A percentile compares a stretch with the other conserved stretches of the same genome.
Evolutionary conservation across 1,284 basidiomycete genomes (phyloP).

Genomic region (Moesziomyces antarcticus): DNA sequence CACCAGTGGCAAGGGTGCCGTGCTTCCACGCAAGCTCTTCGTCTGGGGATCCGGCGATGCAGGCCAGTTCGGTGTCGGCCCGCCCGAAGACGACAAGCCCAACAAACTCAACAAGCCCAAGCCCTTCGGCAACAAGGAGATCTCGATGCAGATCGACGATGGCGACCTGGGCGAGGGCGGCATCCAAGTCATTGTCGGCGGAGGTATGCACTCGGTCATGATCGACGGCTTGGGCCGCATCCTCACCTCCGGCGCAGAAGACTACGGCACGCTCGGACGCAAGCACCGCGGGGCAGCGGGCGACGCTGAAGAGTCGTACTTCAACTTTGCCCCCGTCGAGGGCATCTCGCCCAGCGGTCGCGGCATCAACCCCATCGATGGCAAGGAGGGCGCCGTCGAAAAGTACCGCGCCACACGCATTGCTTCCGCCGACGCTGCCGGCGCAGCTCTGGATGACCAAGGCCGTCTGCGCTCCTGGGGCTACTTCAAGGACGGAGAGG

Average conservation of each 20-base stretch:
- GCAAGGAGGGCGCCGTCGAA: slow-evolving; percentile 77
- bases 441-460: slow-evolving; percentile 79
- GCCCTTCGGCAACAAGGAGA: slow-evolving; percentile 56
- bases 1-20: slow-evolving; percentile 27
- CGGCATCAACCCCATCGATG: slow-evolving; percentile 70
- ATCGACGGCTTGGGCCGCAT: slow-evolving; percentile 61
- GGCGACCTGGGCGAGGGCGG: slow-evolving; percentile 58
- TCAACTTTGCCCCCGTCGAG: slow-evolving; percentile 79
- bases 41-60: slow-evolving; percentile 66
- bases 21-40: slow-evolving; percentile 62
- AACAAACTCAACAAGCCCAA: slow-evolving; percentile 63
- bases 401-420: slow-evolving; percentile 83
- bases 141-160: slow-evolving; percentile 54
- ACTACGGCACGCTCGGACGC: slow-evolving; percentile 86
- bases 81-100: slow-evolving; percentile 63
- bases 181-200: slow-evolving; percentile 57
- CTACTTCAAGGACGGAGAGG: slow-evolving; percentile 83
- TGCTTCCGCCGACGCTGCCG: slow-evolving; percentile 85
- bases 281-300: slow-evolving; percentile 74
- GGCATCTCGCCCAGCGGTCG: slow-evolving; percentile 70
- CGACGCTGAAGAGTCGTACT: slow-evolving; percentile 82
- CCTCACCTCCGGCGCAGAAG: slow-evolving; percentile 85
- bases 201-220: slow-evolving; percentile 66
- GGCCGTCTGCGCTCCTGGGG: slow-evolving; percentile 76
- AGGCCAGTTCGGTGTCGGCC: slow-evolving; percentile 64